Percentiles rank a stretch among this genome's conserved stretches.
Conservation (phyloP, 192 early-diverging fungal genomes). For the Backusella macrospora region DNA sequence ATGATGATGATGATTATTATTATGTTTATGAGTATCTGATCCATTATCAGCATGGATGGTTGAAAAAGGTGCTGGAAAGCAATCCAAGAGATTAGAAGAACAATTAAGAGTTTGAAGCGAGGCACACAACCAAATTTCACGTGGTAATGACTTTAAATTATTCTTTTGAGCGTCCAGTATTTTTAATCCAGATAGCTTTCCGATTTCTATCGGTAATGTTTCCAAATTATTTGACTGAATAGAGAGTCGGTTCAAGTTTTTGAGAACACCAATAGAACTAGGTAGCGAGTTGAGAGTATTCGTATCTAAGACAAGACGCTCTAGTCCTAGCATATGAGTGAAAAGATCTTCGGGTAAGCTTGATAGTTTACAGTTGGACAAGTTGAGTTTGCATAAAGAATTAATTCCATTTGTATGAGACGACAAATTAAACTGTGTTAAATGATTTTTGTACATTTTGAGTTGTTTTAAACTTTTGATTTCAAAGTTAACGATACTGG, state of each 20-base stretch:
- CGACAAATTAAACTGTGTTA: slow-evolving; percentile 66
- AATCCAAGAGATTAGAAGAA: slow-evolving; percentile 79
- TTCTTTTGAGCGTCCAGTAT: slow-evolving; percentile 77
- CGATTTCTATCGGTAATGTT: slow-evolving; percentile 70
- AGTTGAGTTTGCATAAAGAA: slow-evolving; percentile 50
- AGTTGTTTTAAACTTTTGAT: slow-evolving; percentile 58
- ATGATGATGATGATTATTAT: neutral
- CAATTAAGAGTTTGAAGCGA: slow-evolving; percentile 72
- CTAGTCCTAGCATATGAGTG: slow-evolving; percentile 55
- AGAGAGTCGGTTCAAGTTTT: slow-evolving; percentile 56
- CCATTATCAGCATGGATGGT: slow-evolving; percentile 10
- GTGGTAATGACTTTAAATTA: slow-evolving; percentile 70
- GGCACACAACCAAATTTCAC: slow-evolving; percentile 78
- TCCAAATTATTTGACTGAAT: slow-evolving; percentile 73
- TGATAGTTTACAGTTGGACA: slow-evolving; percentile 73
- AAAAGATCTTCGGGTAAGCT: slow-evolving; percentile 65
- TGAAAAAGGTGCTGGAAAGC: slow-evolving; percentile 73
- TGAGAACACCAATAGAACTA: slow-evolving; percentile 56
- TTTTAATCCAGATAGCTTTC: slow-evolving; percentile 60
- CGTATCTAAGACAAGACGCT: slow-evolving; percentile 65
- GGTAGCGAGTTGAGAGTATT: slow-evolving; percentile 76
- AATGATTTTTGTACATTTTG: slow-evolving; percentile 67
- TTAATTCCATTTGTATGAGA: slow-evolving; percentile 11
- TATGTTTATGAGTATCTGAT: neutral
- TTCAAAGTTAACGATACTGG: slow-evolving; percentile 63